Evolutionary conservation across 2,329 filamentous ascomycete species (phyloP).

Genomic region (Fusarium mangiferae): DNA sequence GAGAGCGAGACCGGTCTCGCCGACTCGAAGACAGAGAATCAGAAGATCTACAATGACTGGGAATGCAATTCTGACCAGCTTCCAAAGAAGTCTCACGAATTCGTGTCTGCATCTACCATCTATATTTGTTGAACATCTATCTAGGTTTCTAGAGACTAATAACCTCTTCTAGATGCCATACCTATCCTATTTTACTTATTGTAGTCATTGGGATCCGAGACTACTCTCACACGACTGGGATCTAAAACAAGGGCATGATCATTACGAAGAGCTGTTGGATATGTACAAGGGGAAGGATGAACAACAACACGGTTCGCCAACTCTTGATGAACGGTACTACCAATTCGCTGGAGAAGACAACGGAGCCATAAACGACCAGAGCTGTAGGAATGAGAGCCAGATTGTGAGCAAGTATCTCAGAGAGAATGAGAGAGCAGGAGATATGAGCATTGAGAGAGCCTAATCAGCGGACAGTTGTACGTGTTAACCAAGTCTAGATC

Average conservation of each 20-base stretch:
- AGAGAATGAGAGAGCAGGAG: not conserved
- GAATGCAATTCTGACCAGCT: not conserved
- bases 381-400: not conserved
- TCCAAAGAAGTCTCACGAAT: not conserved
- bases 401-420: not conserved
- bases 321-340: slow-evolving; percentile 1
- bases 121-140: not conserved
- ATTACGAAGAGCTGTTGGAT: fast-evolving
- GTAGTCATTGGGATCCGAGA: not conserved
- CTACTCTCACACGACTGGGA: fast-evolving
- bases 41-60: not conserved
- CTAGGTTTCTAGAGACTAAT: not conserved
- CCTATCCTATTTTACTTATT: not conserved
- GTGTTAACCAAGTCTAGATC: not conserved
- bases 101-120: not conserved
- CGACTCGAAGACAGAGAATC: not conserved
- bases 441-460: too few species aligned
- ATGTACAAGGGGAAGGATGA: not conserved
- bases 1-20: not conserved
- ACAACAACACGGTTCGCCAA: not conserved
- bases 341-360: not conserved
- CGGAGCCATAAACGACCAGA: not conserved
- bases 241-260: fast-evolving
- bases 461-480: not conserved
- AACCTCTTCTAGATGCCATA: not conserved